phyloP scores from a whole-genome alignment of 768 basidiomycete genomes.

The Phaffia australis region DNA sequence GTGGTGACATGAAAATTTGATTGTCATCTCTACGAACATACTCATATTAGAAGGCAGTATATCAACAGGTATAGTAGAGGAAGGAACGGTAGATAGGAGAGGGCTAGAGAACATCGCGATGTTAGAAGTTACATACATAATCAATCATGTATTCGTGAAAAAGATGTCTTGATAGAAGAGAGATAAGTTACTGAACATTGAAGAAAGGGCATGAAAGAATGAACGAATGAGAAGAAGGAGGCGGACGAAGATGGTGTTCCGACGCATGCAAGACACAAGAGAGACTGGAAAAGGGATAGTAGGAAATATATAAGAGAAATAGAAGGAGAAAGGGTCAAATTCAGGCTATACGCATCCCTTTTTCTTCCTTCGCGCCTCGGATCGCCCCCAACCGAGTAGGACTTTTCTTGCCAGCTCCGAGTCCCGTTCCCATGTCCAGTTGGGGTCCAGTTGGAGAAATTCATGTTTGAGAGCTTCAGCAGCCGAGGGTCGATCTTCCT shows the following conservation, averaged over 20 bases:
- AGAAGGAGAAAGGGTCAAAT: neutral
- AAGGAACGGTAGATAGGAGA: neutral
- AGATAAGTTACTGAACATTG: neutral
- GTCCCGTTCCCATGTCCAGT: slow-evolving; percentile 19
- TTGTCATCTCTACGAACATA: too few relatives aligned
- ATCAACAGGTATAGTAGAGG: neutral
- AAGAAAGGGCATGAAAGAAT: neutral
- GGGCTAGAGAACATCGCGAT: neutral
- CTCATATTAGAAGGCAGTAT: too few relatives aligned
- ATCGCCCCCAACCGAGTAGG: neutral
- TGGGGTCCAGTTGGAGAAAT: slow-evolving; percentile 16
- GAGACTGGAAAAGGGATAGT: neutral
- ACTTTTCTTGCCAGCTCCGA: slow-evolving; percentile 24
- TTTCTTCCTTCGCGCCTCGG: neutral
- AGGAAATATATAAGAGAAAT: neutral
- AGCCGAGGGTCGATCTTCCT: slow-evolving; percentile 69
- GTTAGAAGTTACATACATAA: neutral
- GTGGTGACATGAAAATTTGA: too few relatives aligned
- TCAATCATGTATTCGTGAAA: neutral
- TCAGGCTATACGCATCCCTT: neutral
- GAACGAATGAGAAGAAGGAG: neutral
- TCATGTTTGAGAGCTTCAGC: slow-evolving; percentile 61
- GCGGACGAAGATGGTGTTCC: neutral
- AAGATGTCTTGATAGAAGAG: neutral
- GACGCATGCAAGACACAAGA: neutral